Evolutionary conservation across 1,139 yeast genomes (phyloP).

Genomic region (Diutina ranongensis): DNA sequence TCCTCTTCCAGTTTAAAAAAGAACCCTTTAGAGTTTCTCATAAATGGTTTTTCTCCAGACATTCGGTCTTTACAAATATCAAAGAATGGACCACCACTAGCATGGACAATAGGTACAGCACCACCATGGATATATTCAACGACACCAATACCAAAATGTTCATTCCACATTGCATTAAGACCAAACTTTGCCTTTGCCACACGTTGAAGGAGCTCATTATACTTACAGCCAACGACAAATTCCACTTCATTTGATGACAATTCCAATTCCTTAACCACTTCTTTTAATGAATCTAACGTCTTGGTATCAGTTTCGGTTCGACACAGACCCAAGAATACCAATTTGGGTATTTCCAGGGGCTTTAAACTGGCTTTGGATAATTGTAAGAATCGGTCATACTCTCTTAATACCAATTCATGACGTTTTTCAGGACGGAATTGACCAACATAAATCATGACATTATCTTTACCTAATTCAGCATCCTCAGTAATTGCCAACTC

Average conservation of each 20-base stretch:
- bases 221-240: slow-evolving; percentile 69
- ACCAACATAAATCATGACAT: slow-evolving; percentile 65
- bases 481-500: slow-evolving; percentile 8
- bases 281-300: slow-evolving; percentile 40
- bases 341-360: slow-evolving; percentile 27
- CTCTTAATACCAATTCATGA: slow-evolving; percentile 55
- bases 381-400: slow-evolving; percentile 44
- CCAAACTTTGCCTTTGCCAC: slow-evolving; percentile 63
- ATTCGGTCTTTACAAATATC: slow-evolving; percentile 39
- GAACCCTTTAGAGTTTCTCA: slow-evolving; percentile 50
- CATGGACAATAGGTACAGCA: slow-evolving; percentile 79
- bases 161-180: slow-evolving; percentile 98
- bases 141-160: slow-evolving; percentile 96
- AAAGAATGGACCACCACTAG: slow-evolving; percentile 85
- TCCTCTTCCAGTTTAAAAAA: slow-evolving; percentile 50
- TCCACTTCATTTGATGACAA: slow-evolving; percentile 38
- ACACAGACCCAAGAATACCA: slow-evolving; percentile 78
- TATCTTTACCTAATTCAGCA: slow-evolving; percentile 24
- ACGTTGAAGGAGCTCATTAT: slow-evolving; percentile 44
- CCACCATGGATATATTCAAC: slow-evolving; percentile 91
- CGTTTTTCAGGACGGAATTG: slow-evolving; percentile 96
- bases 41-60: slow-evolving; percentile 8
- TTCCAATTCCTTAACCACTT: slow-evolving; percentile 32
- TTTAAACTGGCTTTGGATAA: slow-evolving; percentile 11
- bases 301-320: slow-evolving; percentile 57